Percentiles rank a stretch among this genome's conserved stretches.
Evolutionary conservation across 768 basidiomycete species (phyloP).

Genomic region (Phanerochaete carnosa): DNA sequence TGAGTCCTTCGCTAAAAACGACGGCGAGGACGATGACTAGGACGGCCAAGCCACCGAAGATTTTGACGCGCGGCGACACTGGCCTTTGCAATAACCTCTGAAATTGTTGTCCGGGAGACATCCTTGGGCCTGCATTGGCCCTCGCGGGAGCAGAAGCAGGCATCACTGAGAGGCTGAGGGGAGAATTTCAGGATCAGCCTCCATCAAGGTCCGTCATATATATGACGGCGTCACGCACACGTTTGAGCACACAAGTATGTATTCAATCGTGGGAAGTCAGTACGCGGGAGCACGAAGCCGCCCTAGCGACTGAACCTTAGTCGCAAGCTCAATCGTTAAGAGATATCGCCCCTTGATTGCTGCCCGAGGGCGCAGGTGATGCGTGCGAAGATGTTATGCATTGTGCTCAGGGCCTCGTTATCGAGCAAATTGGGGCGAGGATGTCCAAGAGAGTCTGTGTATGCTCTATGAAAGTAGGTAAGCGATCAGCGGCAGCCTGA

Average conservation of each 20-base stretch:
- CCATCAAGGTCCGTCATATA: neutral
- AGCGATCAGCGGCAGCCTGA: no score
- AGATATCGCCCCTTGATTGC: no score
- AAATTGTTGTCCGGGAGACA: neutral
- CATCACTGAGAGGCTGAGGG: neutral
- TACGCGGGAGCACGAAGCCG: no score
- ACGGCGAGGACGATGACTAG: neutral
- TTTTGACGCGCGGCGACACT: neutral
- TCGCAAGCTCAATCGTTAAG: no score
- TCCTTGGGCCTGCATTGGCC: neutral
- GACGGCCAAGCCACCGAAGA: neutral
- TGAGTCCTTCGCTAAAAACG: constrained; percentile 6
- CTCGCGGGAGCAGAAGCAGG: neutral
- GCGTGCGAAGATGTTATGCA: no score
- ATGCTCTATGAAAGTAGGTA: no score
- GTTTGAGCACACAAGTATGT: neutral
- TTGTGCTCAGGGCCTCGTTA: no score
- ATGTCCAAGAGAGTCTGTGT: no score
- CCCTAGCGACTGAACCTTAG: no score
- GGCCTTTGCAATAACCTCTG: neutral
- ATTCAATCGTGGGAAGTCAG: neutral
- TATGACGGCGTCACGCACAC: neutral
- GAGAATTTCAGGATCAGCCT: no score
- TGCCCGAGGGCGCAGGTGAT: no score
- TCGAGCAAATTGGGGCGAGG: no score